phyloP scores from a whole-genome alignment of 2,329 filamentous ascomycete species.

The Trichoderma citrinoviride region DNA sequence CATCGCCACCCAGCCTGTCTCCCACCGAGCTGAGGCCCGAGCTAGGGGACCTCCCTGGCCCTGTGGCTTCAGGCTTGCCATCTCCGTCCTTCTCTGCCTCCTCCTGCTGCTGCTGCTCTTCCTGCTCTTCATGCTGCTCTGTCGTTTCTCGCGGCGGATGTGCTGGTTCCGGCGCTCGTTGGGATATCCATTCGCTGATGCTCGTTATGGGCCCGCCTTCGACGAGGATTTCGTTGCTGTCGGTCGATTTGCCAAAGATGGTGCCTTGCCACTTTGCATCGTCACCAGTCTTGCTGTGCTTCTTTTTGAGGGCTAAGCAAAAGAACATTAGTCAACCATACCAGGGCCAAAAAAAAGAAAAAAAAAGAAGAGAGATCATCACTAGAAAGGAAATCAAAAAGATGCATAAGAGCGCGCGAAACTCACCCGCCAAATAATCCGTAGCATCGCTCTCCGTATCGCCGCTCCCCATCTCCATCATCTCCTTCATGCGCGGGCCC shows the following conservation, averaged over 20 bases:
- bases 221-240: slow-evolving; percentile 69
- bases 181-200: slow-evolving; percentile 40
- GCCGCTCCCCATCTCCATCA: slow-evolving; percentile 75
- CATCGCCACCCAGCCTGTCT: slow-evolving; percentile 44
- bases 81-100: slow-evolving; percentile 22
- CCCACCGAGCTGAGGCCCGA: slow-evolving; percentile 58
- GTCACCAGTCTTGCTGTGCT: slow-evolving; percentile 84
- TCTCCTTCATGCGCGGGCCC: slow-evolving; percentile 72
- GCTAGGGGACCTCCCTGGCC: slow-evolving; percentile 49
- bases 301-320: slow-evolving; percentile 73
- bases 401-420: too few relatives aligned
- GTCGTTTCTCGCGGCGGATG: neutral
- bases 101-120: neutral
- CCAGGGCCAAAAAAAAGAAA: slow-evolving; percentile 31
- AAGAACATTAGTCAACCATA: slow-evolving; percentile 32
- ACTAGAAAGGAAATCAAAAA: too few relatives aligned
- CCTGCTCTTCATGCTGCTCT: slow-evolving; percentile 10
- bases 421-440: slow-evolving; percentile 66
- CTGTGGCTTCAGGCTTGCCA: slow-evolving; percentile 20
- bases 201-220: slow-evolving; percentile 62
- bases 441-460: slow-evolving; percentile 62
- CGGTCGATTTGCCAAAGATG: slow-evolving; percentile 69
- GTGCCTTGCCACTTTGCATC: slow-evolving; percentile 85
- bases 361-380: neutral
- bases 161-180: slow-evolving; percentile 27